Base-by-base conservation (phyloP, 2,329 filamentous ascomycete species). In the Phyllosticta ampelicida region DNA sequence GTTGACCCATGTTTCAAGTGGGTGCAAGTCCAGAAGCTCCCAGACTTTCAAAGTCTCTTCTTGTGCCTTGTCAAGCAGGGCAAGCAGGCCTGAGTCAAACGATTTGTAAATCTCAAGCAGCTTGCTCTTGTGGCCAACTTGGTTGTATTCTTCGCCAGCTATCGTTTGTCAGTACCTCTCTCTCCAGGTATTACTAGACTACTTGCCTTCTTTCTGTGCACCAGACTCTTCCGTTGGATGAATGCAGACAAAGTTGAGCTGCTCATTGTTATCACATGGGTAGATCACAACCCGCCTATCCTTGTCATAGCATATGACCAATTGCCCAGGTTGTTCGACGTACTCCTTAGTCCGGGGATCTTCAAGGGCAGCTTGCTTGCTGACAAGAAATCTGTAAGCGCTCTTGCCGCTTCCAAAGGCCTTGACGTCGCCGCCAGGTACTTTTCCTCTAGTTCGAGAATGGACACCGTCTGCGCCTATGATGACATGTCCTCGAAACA, bases 311-410 rank as follows among this genome's bases (percentile, higher is more conserved):
- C 73, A 74, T 66, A 79, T 76, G n/a, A 70, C 65, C 13, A 79
- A 63, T 16, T 74, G 60, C 2, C 76, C 74, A 1, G 70, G 66
- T 4, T 67, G 62, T 16, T 71, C 63, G 0, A 68, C 72, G 51
- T 75, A 71, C 13, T 70, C 69, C 9, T 54, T 73, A 49, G 67
- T 75, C 60, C 65, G 72, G 23, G 64, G 77, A 64, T 71, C 75
- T 49, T 65, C 70, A 5, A 73, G 59, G 0, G 73, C 71, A 3
- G 70, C 71, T 13, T 80, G 75, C 0, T 74, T 73, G 0, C 75
- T 70, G 0, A 84, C 73, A 5, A 83, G 65, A 66, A 83, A 84
- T 8, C 81, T 74, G 65, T 82, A 84, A 0, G 80, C 80, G 50
- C 76, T 80, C 64, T 82, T 81, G 2, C 80, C 81, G 2, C 75